These are phyloP conservation scores for Candida coquimbonensis DNA, from an alignment of 805 yeast genomes.

Conservation along the genomic window DNA sequence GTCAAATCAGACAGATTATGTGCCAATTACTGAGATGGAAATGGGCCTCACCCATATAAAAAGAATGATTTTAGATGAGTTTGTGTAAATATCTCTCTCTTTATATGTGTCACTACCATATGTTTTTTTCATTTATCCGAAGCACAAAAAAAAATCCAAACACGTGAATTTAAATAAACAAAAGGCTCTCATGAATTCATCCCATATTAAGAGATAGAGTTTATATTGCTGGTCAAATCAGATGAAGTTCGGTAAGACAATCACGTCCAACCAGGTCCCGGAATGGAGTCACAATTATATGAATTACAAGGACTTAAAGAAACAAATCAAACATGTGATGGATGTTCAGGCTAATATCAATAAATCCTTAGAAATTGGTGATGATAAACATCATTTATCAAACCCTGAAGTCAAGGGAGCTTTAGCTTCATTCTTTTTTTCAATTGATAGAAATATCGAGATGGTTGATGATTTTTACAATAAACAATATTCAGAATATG, in stretches of 20 bases:
- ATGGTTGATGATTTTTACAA: constrained; percentile 75
- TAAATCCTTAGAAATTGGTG: constrained; percentile 10
- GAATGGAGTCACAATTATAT: constrained; percentile 80
- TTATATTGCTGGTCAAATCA: too few relatives aligned
- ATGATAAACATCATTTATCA: constrained; percentile 19
- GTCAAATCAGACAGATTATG: constrained; percentile 61
- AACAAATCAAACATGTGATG: constrained; percentile 63
- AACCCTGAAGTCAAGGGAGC: constrained; percentile 38
- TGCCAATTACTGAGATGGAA: constrained; percentile 44
- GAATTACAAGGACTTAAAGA: constrained; percentile 80
- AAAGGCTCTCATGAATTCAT: too few relatives aligned
- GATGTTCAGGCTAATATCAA: constrained; percentile 25
- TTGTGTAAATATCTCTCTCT: too few relatives aligned
- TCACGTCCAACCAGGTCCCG: constrained; percentile 82
- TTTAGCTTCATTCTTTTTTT: constrained; percentile 63
- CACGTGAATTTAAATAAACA: too few relatives aligned
- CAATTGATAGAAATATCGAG: constrained; percentile 75
- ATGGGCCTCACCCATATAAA: background rate
- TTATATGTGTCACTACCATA: too few relatives aligned
- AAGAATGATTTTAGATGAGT: background rate
- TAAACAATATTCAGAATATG: constrained; percentile 66
- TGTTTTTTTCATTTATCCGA: too few relatives aligned
- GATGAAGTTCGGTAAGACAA: constrained; percentile 25
- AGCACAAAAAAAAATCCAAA: too few relatives aligned
- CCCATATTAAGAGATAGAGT: background rate